Conservation (phyloP, 169 alveolate genomes). For the Cytauxzoon felis region DNA sequence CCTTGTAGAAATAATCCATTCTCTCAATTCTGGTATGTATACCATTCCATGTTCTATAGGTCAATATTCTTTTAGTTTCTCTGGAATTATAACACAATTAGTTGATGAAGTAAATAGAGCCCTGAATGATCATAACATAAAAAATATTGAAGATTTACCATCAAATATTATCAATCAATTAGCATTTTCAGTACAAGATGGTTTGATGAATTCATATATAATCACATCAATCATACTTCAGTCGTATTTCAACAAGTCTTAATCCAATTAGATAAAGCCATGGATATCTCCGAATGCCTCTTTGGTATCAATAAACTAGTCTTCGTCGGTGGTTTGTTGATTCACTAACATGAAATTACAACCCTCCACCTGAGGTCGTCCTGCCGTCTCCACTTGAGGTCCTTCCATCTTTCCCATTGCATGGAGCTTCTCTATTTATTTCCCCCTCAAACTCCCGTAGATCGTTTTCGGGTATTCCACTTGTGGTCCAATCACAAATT, state of each 20-base stretch:
- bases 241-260: slow-evolving; percentile 42
- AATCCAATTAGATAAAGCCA: slow-evolving; percentile 36
- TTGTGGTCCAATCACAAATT: too few species aligned
- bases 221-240: not conserved
- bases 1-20: slow-evolving; percentile 41
- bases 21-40: slow-evolving; percentile 49
- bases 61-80: slow-evolving; percentile 26
- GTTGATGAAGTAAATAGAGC: not conserved
- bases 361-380: too few species aligned
- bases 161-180: slow-evolving; percentile 30
- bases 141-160: not conserved
- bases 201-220: slow-evolving; percentile 3
- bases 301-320: slow-evolving; percentile 49
- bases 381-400: too few species aligned
- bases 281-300: slow-evolving; percentile 37
- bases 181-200: slow-evolving; percentile 38
- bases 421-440: too few species aligned
- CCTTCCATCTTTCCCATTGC: too few species aligned
- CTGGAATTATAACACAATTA: slow-evolving; percentile 57
- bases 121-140: slow-evolving; percentile 9
- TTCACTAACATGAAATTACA: not conserved
- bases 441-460: too few species aligned
- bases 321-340: slow-evolving; percentile 53
- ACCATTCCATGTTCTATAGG: not conserved
- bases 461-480: too few species aligned